phyloP scores from a whole-genome alignment of 331 rosid genomes.

The Rosa hybrid region DNA sequence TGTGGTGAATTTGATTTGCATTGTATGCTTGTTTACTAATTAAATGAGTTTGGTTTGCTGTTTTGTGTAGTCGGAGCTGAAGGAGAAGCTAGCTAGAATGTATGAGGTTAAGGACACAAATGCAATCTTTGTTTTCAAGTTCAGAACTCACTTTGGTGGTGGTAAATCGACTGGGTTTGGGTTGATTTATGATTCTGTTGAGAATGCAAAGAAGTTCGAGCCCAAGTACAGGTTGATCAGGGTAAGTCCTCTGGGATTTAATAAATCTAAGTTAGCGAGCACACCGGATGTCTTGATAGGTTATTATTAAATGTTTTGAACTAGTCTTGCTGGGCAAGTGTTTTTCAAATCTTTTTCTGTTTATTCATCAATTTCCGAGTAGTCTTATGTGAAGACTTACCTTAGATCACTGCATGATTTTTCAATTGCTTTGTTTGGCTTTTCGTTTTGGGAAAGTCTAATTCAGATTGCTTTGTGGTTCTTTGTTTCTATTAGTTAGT shows the following conservation, averaged over 20 bases:
- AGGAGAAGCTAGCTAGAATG: slow-evolving; percentile 78
- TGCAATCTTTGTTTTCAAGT: slow-evolving; percentile 79
- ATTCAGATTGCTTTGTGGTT: not conserved
- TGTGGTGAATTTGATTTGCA: not conserved
- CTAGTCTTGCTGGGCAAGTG: not conserved
- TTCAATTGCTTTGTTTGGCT: not conserved
- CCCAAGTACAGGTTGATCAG: slow-evolving; percentile 94
- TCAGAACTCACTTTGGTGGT: slow-evolving; percentile 94
- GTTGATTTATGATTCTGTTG: slow-evolving; percentile 86
- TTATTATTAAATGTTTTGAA: not conserved
- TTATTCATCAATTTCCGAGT: not conserved
- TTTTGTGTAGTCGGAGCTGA: slow-evolving; percentile 68
- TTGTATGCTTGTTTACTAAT: not conserved
- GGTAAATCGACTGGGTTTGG: slow-evolving; percentile 97
- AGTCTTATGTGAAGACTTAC: not conserved
- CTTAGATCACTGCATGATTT: no score
- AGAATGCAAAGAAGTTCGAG: slow-evolving; percentile 85
- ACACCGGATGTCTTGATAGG: not conserved
- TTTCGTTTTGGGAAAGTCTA: not conserved
- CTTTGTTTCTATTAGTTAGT: not conserved
- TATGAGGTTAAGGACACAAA: slow-evolving; percentile 86
- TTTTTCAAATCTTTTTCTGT: no score
- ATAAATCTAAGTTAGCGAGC: not conserved
- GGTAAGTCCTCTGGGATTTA: slow-evolving; percentile 36
- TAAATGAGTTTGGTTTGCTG: not conserved